Conservation (phyloP, 2,329 filamentous ascomycete species). For the Xylaria hypoxylon region DNA sequence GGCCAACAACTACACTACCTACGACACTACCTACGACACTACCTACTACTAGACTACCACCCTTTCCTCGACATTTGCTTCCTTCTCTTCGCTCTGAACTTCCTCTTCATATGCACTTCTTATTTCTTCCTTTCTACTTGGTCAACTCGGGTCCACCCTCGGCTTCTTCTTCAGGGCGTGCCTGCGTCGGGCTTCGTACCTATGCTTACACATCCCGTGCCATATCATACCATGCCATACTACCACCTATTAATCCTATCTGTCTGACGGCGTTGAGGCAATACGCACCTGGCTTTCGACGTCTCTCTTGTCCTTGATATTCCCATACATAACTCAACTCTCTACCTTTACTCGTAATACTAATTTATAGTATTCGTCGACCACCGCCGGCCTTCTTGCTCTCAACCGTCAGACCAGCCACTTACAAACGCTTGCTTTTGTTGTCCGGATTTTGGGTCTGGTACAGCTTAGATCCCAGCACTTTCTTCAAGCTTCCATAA, state of each 20-base stretch:
- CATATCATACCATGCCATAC: constrained; percentile 13
- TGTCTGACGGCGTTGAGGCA: constrained; percentile 23
- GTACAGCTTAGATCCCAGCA: constrained; percentile 7
- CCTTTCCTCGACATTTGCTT: constrained; percentile 15
- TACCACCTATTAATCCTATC: constrained; percentile 21
- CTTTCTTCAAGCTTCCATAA: constrained; percentile 10
- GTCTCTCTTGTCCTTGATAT: constrained; percentile 18
- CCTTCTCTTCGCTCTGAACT: constrained; percentile 5
- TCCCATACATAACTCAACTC: constrained; percentile 9
- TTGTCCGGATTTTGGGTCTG: constrained; percentile 13
- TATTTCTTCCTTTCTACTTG: neutral
- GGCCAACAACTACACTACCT: constrained; percentile 9
- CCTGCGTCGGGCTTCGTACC: constrained; percentile 22
- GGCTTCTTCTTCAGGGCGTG: constrained; percentile 4
- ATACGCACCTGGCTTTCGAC: constrained; percentile 15
- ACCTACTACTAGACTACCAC: neutral
- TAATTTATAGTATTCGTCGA: constrained; percentile 30
- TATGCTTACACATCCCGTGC: constrained; percentile 23
- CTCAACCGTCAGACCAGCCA: constrained; percentile 4
- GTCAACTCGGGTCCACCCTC: constrained; percentile 2
- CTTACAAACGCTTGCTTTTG: constrained; percentile 25
- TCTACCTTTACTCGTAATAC: constrained; percentile 27
- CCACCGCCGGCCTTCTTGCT: neutral
- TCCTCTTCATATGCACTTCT: constrained; percentile 14
- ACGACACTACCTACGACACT: neutral